These are phyloP conservation scores for Erysimum cheiri DNA, from an alignment of 441 rosid species.

Conservation along the genomic window DNA sequence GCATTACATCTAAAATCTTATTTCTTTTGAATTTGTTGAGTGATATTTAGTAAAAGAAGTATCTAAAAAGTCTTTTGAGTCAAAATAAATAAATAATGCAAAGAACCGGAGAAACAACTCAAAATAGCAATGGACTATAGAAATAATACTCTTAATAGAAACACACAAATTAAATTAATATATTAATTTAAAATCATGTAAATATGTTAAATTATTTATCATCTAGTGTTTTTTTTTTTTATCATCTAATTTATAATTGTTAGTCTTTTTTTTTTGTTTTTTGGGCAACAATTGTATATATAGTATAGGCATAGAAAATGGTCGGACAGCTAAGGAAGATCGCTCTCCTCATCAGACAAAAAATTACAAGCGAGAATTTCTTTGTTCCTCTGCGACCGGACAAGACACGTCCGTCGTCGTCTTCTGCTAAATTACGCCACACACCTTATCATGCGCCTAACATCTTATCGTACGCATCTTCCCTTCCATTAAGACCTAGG, in stretches of 20 bases:
- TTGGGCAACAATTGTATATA: slow-evolving; percentile 21
- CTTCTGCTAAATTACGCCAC: slow-evolving; percentile 33
- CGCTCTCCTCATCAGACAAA: slow-evolving; percentile 44
- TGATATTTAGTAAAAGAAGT: too few species aligned
- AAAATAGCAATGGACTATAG: not conserved
- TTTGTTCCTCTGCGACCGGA: slow-evolving; percentile 76
- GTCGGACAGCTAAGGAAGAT: slow-evolving; percentile 41
- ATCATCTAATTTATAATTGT: not conserved
- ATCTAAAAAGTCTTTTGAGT: not conserved
- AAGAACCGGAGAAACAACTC: not conserved
- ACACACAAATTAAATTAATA: not conserved
- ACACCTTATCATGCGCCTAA: slow-evolving; percentile 34
- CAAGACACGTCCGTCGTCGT: slow-evolving; percentile 48
- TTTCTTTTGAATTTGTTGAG: too few species aligned
- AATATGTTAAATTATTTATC: not conserved
- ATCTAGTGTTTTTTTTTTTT: not conserved
- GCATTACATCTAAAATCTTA: not conserved
- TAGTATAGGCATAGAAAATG: slow-evolving; percentile 24
- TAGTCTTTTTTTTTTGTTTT: not conserved
- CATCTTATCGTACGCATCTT: slow-evolving; percentile 39
- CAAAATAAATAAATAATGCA: not conserved
- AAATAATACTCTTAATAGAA: not conserved
- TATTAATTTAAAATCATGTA: not conserved
- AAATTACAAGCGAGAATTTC: slow-evolving; percentile 44
- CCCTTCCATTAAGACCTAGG: slow-evolving; percentile 48